Base-by-base conservation (phyloP, 2,329 filamentous ascomycete species). In the Ophiostoma sp. region DNA sequence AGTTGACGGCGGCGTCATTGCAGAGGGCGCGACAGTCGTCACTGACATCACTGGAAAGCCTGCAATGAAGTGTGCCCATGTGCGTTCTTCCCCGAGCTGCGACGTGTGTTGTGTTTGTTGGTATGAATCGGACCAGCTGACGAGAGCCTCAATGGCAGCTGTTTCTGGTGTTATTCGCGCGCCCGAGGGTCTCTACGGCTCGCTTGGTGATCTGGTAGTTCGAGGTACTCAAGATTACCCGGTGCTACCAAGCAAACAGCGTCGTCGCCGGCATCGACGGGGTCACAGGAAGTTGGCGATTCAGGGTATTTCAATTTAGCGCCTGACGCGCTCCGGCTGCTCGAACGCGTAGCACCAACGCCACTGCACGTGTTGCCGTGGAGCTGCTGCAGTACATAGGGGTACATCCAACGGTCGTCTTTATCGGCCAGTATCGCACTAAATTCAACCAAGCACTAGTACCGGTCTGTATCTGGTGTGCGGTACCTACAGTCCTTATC, bases 371-470 rank as follows among this genome's bases (percentile, higher is more conserved):
- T 60, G 55, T 12, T 60, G 27, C 12, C 2, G 27, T 40, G 16
- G 6, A 60, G 49, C 12, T 60, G 9, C 27, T 60, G n/a, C 55
- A 60, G 55, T 60, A 60, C 55, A 60, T 16, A 60, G n/a, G 55
- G 55, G 27, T 60, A 60, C 55, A 14, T 60, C 55, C n/a, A 6
- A 14, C 38, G 8, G 18, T 58, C 27, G 52, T 11, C 9, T 5
- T 16, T 38, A 40, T 38, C 36, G 18, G 27, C 5, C 27, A 3
- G 27, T 14, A 38, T 2, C 5, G 11, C 11, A 40, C 55, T 27
- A 38, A 16, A 38, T 4, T 14, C 9, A 38, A 27, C 55, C 38
- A 8, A 5, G 27, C 55, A 16, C 55, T 40, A 60, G 55, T 60
- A 60, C 55, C 7, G 27, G 27, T 60, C 38, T 60, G 55, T 60